phyloP scores from a whole-genome alignment of 805 yeast genomes.

The Teunomyces pallodes region DNA sequence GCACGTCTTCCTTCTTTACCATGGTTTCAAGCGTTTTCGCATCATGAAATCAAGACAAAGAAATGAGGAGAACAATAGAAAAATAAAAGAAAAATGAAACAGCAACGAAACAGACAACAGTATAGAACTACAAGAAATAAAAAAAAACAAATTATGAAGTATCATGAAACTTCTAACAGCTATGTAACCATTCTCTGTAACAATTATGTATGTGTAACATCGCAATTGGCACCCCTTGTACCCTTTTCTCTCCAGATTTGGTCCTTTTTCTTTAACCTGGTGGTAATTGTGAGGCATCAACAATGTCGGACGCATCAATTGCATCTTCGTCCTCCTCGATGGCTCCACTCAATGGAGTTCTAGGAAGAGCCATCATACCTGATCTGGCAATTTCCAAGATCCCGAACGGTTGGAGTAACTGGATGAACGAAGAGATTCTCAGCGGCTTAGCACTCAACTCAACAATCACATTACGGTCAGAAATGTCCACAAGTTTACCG shows the following conservation, averaged over 20 bases:
- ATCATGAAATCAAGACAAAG: too few relatives aligned
- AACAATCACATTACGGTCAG: slow-evolving; percentile 90
- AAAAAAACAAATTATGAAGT: too few relatives aligned
- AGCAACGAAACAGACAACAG: too few relatives aligned
- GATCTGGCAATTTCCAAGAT: slow-evolving; percentile 93
- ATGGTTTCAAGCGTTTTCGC: too few relatives aligned
- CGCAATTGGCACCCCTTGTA: too few relatives aligned
- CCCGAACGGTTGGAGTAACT: slow-evolving; percentile 92
- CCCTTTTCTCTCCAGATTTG: too few relatives aligned
- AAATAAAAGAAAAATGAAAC: background rate
- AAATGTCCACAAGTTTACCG: slow-evolving; percentile 87
- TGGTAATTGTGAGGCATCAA: slow-evolving; percentile 87
- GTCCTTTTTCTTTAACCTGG: slow-evolving; percentile 64
- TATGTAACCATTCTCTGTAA: too few relatives aligned
- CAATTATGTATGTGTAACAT: too few relatives aligned
- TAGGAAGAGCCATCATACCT: slow-evolving; percentile 98
- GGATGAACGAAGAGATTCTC: slow-evolving; percentile 81
- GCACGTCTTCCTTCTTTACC: background rate
- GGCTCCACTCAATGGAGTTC: slow-evolving; percentile 76
- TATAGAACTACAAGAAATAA: too few relatives aligned
- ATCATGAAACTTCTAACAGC: too few relatives aligned
- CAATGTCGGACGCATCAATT: slow-evolving; percentile 62
- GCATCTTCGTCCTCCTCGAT: slow-evolving; percentile 44
- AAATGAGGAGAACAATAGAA: background rate
- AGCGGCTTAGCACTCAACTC: slow-evolving; percentile 94